Percentiles rank a stretch among this genome's conserved stretches.
Evolutionary conservation across 192 early-diverging fungal genomes (phyloP).

Genomic region (Gonapodya sp.): DNA sequence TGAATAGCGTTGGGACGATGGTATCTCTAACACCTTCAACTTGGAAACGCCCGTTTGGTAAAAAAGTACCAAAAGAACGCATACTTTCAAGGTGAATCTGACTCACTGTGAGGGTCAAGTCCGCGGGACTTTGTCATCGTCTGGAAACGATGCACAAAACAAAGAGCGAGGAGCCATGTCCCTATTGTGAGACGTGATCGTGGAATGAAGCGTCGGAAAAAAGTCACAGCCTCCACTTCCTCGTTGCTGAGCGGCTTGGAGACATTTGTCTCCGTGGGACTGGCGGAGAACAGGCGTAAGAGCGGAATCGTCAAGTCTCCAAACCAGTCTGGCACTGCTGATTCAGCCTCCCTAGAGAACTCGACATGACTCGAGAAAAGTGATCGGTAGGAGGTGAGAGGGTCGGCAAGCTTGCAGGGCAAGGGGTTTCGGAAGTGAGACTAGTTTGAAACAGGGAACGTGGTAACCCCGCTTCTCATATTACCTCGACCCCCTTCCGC

Average conservation of each 20-base stretch:
- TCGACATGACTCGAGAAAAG: neutral
- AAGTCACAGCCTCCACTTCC: neutral
- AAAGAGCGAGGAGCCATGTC: neutral
- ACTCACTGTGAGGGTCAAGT: neutral
- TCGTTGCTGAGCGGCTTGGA: neutral
- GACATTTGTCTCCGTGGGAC: neutral
- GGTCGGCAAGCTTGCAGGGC: neutral
- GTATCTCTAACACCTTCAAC: neutral
- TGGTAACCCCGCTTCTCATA: no score
- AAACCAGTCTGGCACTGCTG: neutral
- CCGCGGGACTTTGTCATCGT: neutral
- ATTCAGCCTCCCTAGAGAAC: neutral
- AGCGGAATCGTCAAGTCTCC: neutral
- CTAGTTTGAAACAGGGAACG: no score
- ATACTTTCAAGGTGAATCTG: no score
- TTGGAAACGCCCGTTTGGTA: no score
- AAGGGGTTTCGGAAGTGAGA: no score
- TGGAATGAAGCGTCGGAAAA: neutral
- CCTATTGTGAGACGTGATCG: neutral
- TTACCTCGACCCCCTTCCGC: neutral
- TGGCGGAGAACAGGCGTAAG: neutral
- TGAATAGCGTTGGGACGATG: neutral
- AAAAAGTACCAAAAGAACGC: no score
- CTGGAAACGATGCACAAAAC: neutral
- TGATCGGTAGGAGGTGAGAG: neutral